Evolutionary conservation across 306 rosid genomes (phyloP).

Genomic region (Castanospermum australe): DNA sequence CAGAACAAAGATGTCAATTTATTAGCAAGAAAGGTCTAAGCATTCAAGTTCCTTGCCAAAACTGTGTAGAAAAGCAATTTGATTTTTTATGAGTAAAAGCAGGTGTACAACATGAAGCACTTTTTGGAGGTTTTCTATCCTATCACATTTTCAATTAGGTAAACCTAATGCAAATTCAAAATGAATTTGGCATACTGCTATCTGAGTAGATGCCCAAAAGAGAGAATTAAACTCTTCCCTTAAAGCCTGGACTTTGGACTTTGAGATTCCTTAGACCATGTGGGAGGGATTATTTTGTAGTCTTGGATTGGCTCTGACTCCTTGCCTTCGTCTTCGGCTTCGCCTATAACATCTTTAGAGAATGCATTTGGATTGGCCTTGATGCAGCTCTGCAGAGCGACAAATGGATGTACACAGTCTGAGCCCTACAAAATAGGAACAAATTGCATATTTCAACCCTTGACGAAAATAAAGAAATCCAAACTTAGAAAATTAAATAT

Average conservation of each 20-base stretch:
- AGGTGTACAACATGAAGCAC: neutral
- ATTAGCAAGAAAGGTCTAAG: neutral
- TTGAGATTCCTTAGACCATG: constrained; percentile 65
- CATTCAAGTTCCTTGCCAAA: neutral
- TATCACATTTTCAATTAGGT: neutral
- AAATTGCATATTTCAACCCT: constrained; percentile 9
- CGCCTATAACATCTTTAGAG: constrained; percentile 57
- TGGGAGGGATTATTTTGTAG: constrained; percentile 69
- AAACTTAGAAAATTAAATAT: neutral
- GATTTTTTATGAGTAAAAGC: neutral
- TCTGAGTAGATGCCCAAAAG: neutral
- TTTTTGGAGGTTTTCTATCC: neutral
- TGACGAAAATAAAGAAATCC: constrained; percentile 12
- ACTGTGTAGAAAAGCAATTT: neutral
- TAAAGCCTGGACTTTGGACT: constrained; percentile 64
- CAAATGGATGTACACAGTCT: constrained; percentile 83
- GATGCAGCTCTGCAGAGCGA: constrained; percentile 86
- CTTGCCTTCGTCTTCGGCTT: constrained; percentile 51
- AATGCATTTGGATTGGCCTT: constrained; percentile 85
- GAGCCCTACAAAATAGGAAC: constrained; percentile 64
- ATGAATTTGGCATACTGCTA: neutral
- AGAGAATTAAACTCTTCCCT: constrained; percentile 8
- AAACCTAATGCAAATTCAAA: constrained; percentile 5
- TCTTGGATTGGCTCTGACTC: constrained; percentile 45
- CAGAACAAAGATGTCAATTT: neutral